Evolutionary conservation across 2,329 filamentous ascomycete species (phyloP).

Genomic region (Beauveria caledonica): DNA sequence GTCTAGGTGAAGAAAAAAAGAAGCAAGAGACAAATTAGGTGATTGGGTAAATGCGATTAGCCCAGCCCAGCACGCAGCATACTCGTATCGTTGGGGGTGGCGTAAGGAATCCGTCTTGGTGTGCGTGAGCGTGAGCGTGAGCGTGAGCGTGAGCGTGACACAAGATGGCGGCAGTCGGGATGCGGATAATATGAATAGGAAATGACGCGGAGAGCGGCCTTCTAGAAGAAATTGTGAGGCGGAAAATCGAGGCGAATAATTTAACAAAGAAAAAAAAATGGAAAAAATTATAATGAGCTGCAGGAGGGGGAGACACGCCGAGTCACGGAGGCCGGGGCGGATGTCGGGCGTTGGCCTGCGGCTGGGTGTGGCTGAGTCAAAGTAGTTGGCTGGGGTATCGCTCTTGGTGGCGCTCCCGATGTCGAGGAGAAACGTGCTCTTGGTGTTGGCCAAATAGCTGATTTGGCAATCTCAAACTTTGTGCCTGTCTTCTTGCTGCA

Average conservation of each 20-base stretch:
- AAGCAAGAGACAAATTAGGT: background rate
- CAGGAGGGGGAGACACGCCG: background rate
- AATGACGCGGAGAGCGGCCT: background rate
- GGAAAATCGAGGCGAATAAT: background rate
- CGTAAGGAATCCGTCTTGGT: background rate
- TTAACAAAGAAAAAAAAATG: background rate
- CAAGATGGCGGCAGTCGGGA: background rate
- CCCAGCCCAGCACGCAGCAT: slow-evolving; percentile 8
- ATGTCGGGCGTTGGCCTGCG: background rate
- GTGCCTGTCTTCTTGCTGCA: background rate
- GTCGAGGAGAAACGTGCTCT: too few relatives aligned
- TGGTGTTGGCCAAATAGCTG: too few relatives aligned
- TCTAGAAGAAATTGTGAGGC: background rate
- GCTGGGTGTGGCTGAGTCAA: background rate
- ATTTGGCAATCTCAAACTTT: too few relatives aligned
- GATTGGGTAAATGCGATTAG: background rate
- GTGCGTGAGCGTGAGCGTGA: background rate
- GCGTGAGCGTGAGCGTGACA: background rate
- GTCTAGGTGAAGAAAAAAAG: background rate
- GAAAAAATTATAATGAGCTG: background rate
- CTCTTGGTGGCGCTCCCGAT: too few relatives aligned
- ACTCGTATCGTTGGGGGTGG: background rate
- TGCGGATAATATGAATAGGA: background rate
- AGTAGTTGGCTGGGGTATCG: background rate
- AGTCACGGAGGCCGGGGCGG: background rate